Base-by-base conservation (phyloP, 1,284 basidiomycete genomes). In the Ustilago bromivora region DNA sequence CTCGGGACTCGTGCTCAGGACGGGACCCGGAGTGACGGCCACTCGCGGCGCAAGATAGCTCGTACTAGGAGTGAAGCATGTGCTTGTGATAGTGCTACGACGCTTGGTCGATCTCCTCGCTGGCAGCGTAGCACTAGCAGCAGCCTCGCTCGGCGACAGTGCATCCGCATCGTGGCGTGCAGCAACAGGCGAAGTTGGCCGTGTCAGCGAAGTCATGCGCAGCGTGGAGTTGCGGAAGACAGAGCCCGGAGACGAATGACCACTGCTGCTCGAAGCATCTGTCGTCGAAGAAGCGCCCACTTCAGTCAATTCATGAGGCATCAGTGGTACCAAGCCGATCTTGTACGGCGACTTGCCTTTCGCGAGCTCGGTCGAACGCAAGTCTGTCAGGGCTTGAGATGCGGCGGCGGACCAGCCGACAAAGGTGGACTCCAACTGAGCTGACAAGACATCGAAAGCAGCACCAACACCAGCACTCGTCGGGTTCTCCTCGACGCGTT, bases 401-500 rank as follows among this genome's bases (percentile, higher is more conserved):
- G 70, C 64, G 28, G 83, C 63, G 34, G 52, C 40, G 35, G 75
- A 77, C 84, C 84, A 85, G 15, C 70, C 68, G 11, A 84, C 76
- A 73, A 84, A 84, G 38, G 78, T 82, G 28, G 82, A 78, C 57
- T 85, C 82, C 6, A 85, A 59, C 54, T 82, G 80, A 23, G 63
- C 69, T 6, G 69, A 66, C 15, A 85, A 66, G 11, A 70, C 49
- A 11, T 73, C 57, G 54, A 85, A 85, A 0, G 84, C 79, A 2
- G 72, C 76, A 13, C 80, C 84, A 11, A 85, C 84, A 38, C 84
- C 84, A 2, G 72, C 78, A 19, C 82, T 80, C 23, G 84, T 82
- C 3, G 84, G 84, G 32, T 80, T 79, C 28, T 80, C 80, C 53
- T 85, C 84, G 32, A 85, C 80, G 12, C 81, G 76, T 32, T 78